These are phyloP conservation scores for Penicillium brasilianum DNA, from an alignment of 2,329 filamentous ascomycete genomes.

Conservation along the genomic window DNA sequence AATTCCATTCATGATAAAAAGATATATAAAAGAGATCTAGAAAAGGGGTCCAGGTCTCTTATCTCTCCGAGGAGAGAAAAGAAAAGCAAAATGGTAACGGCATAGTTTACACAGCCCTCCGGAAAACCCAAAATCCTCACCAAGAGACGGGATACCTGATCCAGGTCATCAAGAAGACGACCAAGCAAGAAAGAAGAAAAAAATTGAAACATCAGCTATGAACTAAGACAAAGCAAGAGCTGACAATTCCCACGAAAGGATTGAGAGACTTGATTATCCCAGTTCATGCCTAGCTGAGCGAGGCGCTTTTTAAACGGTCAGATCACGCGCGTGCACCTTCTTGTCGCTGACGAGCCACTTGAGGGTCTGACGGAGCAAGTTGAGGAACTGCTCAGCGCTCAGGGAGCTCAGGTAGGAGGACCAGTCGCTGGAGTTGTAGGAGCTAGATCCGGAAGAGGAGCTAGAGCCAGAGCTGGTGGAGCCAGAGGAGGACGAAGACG, in stretches of 20 bases:
- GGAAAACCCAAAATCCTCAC: slow-evolving; percentile 9
- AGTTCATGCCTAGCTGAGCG: not conserved
- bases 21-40: slow-evolving; percentile 12
- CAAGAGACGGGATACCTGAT: slow-evolving; percentile 18
- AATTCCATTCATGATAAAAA: slow-evolving; percentile 28
- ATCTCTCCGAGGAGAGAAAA: slow-evolving; percentile 18
- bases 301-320: slow-evolving; percentile 30
- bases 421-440: slow-evolving; percentile 27
- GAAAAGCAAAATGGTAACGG: slow-evolving; percentile 22
- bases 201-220: not conserved
- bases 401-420: slow-evolving; percentile 39
- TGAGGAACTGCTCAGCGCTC: slow-evolving; percentile 39
- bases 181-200: not conserved
- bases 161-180: slow-evolving; percentile 11
- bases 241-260: no score
- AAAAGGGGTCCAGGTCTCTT: not conserved
- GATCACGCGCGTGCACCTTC: slow-evolving; percentile 37
- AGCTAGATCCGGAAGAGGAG: slow-evolving; percentile 17
- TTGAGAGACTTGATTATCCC: not conserved
- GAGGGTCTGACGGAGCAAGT: slow-evolving; percentile 35
- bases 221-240: not conserved
- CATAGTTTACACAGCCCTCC: slow-evolving; percentile 20
- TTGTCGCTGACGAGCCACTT: slow-evolving; percentile 41
- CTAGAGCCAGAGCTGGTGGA: slow-evolving; percentile 19
- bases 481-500: slow-evolving; percentile 14